Conservation (phyloP, 2,329 filamentous ascomycete species). For the Samsoniella hepiali region DNA sequence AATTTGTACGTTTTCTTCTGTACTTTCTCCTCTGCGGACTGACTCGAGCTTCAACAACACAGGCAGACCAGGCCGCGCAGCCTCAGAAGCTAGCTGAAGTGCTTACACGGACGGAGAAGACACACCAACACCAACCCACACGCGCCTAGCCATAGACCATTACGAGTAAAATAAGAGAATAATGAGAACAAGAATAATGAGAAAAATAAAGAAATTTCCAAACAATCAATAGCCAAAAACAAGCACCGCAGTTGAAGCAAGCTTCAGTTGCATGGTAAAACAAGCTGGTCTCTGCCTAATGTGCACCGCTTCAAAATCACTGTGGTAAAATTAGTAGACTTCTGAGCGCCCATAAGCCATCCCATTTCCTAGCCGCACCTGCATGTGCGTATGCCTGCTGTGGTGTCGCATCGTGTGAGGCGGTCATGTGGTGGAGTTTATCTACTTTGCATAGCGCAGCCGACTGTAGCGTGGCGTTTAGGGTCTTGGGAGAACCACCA, state of each 20-base stretch:
- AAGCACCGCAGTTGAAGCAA: no score
- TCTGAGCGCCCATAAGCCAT: neutral
- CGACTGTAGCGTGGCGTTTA: neutral
- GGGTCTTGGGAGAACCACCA: no score
- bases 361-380: neutral
- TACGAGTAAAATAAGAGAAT: no score
- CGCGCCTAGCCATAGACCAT: no score
- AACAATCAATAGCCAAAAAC: no score
- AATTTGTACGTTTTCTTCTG: no score
- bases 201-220: no score
- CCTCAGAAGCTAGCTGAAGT: neutral
- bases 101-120: neutral
- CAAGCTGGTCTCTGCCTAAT: neutral
- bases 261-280: neutral
- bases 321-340: neutral
- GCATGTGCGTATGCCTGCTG: neutral
- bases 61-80: neutral
- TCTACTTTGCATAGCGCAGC: neutral
- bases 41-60: neutral
- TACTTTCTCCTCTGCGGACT: neutral
- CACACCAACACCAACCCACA: no score
- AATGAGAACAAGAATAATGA: no score
- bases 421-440: slow-evolving; percentile 9
- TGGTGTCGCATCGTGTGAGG: neutral
- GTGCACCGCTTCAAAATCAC: no score